phyloP scores from a whole-genome alignment of 1,139 yeast species.

The Hansenula anomala region DNA sequence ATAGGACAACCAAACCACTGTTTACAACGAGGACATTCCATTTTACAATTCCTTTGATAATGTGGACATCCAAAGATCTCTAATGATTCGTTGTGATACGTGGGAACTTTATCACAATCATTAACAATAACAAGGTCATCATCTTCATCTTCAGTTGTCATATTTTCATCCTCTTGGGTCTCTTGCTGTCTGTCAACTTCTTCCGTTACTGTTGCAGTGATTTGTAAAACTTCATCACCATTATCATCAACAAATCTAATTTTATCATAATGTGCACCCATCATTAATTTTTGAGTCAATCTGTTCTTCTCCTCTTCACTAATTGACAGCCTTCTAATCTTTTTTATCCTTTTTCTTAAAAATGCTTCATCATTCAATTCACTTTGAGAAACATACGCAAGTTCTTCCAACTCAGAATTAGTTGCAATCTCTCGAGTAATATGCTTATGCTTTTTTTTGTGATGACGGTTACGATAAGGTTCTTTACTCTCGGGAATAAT shows the following conservation, averaged over 20 bases:
- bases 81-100: conserved; percentile 42
- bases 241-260: conserved; percentile 21
- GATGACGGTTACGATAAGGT: conserved; percentile 8
- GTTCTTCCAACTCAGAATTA: conserved; percentile 21
- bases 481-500: conserved; percentile 37
- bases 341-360: conserved; percentile 53
- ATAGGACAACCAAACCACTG: conserved; percentile 80
- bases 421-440: neutral
- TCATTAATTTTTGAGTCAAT: conserved; percentile 71
- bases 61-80: conserved; percentile 72
- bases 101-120: conserved; percentile 44
- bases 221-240: conserved; percentile 21
- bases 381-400: conserved; percentile 34
- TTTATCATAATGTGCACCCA: conserved; percentile 38
- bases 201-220: too few species aligned
- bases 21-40: conserved; percentile 72
- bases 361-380: conserved; percentile 49
- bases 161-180: conserved; percentile 18
- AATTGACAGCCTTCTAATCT: conserved; percentile 45
- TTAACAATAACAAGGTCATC: conserved; percentile 33
- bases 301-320: conserved; percentile 53
- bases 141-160: conserved; percentile 25
- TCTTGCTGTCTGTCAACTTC: too few species aligned
- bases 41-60: conserved; percentile 77
- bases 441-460: neutral